Evolutionary conservation across 2,329 filamentous ascomycete genomes (phyloP).

Genomic region (Colletotrichum chlorophyti): DNA sequence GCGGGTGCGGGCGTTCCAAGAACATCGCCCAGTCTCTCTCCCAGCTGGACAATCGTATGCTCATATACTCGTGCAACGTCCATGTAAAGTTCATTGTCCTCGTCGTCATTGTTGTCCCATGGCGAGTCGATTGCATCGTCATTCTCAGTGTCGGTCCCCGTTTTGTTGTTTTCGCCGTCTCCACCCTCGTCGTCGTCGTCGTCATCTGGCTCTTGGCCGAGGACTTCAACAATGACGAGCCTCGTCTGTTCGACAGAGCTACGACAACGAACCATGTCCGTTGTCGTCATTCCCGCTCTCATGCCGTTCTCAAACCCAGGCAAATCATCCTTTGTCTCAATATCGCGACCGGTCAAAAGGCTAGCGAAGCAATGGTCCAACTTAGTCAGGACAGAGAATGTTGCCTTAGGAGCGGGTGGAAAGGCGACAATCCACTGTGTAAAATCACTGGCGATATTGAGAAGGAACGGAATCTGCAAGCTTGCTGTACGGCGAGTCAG

Average conservation of each 20-base stretch:
- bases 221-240: constrained; percentile 71
- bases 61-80: constrained; percentile 81
- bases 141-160: constrained; percentile 42
- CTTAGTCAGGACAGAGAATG: constrained; percentile 77
- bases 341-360: constrained; percentile 71
- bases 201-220: constrained; percentile 53
- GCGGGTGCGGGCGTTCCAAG: constrained; percentile 7
- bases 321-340: constrained; percentile 68
- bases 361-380: constrained; percentile 85
- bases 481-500: constrained; percentile 58
- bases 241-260: constrained; percentile 81
- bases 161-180: constrained; percentile 35
- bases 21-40: constrained; percentile 65
- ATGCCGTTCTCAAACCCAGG: constrained; percentile 73
- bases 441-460: constrained; percentile 77
- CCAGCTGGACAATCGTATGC: constrained; percentile 76
- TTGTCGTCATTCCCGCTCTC: constrained; percentile 72
- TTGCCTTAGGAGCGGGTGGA: constrained; percentile 68
- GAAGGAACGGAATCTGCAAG: constrained; percentile 83
- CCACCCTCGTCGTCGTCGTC: constrained; percentile 36
- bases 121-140: constrained; percentile 37
- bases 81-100: constrained; percentile 67
- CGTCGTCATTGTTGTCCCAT: constrained; percentile 48
- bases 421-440: constrained; percentile 78
- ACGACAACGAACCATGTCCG: constrained; percentile 87